phyloP scores from a whole-genome alignment of 345 rosid genomes.

The Abelmoschus esculentus region DNA sequence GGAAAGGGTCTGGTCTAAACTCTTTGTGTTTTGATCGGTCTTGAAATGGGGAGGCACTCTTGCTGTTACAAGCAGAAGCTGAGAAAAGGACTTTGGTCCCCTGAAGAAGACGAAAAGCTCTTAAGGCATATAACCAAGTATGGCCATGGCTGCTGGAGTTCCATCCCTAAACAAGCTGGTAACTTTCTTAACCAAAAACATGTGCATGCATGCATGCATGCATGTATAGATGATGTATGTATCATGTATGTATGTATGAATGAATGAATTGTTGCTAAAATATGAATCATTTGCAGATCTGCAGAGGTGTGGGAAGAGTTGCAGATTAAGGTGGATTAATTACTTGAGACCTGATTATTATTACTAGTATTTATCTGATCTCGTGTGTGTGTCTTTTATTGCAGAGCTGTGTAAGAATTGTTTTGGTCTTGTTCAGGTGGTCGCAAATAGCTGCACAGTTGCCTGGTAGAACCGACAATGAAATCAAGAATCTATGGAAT shows the following conservation, averaged over 20 bases:
- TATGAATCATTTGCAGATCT: neutral
- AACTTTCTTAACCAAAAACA: neutral
- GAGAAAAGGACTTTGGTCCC: conserved; percentile 97
- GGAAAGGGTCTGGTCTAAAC: conserved; percentile 10
- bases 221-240: too few species aligned
- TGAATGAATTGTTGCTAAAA: neutral
- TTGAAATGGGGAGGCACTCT: conserved; percentile 84
- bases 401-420: neutral
- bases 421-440: neutral
- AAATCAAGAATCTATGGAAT: neutral
- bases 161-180: neutral
- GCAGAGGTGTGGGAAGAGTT: neutral
- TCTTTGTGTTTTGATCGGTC: conserved; percentile 9
- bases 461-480: neutral
- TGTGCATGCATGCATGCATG: neutral
- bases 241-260: too few species aligned
- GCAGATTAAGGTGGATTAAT: neutral
- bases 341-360: neutral
- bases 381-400: neutral
- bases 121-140: neutral
- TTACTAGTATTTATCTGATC: neutral
- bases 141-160: neutral
- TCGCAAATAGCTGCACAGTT: neutral
- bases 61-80: conserved; percentile 96
- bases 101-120: conserved; percentile 87